Base-by-base conservation (phyloP, 1,139 yeast species). In the Komagataea norvegica region DNA sequence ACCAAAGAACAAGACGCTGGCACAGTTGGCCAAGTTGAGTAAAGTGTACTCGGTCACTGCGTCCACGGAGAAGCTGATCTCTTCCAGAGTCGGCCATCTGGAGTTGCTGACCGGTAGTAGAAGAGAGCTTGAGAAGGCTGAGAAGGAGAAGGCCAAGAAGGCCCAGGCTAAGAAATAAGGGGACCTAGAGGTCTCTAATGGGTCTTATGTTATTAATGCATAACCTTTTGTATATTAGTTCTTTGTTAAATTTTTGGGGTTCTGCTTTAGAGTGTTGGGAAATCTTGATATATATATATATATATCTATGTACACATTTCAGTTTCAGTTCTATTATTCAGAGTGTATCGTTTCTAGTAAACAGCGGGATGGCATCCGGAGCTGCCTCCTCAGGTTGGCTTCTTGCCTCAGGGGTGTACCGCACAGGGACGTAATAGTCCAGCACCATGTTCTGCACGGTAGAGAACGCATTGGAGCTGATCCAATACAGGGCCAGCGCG, bases 81-180 rank as follows among this genome's bases (percentile, higher is more conserved):
- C 96, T 3, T 72, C 93, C 38, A 75, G 91, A 60, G 96, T 89
- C 5, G 98, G 98, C n/a, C 97, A 91, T 62, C 70, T 91, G 54
- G 98, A 91, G 62, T 60, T 91, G 36, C 67, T 91, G 47, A 87
- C 85, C 60, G 98, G 97, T 11, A 80, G 93, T n/a, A 79, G 96
- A 67, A 76, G 94, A 62, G 77, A 84, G 55, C 49, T 85, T 13
- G 95, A 84, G 56, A 81, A 72, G 59, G 61, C 55, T 36, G 64
- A 68, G 53, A 61, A 58, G 44, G 42, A 48, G 21, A 51, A 56
- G 46, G 51, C 54, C 34, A 44, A 49, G 36, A 49, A 77, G 41
- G 54, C 43, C 10, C 49, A 51, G 20, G 42, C 38, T 19, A 41
- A 43, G 31, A 34, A 36, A 21, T 36, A 36, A 28, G 27, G 11